phyloP scores from a whole-genome alignment of 2,329 filamentous ascomycete species.

The Phialophora chinensis region DNA sequence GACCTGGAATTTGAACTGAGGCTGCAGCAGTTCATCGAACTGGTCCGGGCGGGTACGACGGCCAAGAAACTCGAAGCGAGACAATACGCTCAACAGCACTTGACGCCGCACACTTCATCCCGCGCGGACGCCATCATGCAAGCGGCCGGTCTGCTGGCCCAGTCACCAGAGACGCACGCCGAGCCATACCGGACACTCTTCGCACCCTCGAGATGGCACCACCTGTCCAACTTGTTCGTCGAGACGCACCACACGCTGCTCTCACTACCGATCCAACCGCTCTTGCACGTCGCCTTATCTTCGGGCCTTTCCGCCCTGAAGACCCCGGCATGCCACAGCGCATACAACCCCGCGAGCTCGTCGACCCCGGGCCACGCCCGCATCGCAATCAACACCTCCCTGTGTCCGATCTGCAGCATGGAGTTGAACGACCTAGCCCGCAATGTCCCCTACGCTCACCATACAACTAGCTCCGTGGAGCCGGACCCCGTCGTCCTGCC shows the following conservation, averaged over 20 bases:
- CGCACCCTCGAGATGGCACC: constrained; percentile 72
- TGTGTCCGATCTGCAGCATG: constrained; percentile 95
- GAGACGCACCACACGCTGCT: constrained; percentile 85
- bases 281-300: constrained; percentile 88
- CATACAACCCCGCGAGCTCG: constrained; percentile 58
- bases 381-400: constrained; percentile 58
- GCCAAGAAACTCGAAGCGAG: constrained; percentile 76
- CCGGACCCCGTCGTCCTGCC: constrained; percentile 84
- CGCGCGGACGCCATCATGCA: constrained; percentile 72
- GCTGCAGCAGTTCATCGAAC: constrained; percentile 92
- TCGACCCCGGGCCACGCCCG: constrained; percentile 60
- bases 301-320: constrained; percentile 94
- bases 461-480: constrained; percentile 92
- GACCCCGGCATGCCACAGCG: constrained; percentile 87
- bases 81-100: constrained; percentile 78
- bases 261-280: constrained; percentile 77
- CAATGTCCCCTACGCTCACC: constrained; percentile 90
- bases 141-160: constrained; percentile 81
- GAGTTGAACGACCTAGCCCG: constrained; percentile 91
- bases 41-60: constrained; percentile 72
- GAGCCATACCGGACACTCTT: constrained; percentile 74
- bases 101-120: constrained; percentile 71
- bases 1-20: constrained; percentile 92
- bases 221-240: constrained; percentile 80
- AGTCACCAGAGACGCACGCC: constrained; percentile 65